These are phyloP conservation scores for Acacia confusa DNA, from an alignment of 306 rosid genomes.

Conservation along the genomic window DNA sequence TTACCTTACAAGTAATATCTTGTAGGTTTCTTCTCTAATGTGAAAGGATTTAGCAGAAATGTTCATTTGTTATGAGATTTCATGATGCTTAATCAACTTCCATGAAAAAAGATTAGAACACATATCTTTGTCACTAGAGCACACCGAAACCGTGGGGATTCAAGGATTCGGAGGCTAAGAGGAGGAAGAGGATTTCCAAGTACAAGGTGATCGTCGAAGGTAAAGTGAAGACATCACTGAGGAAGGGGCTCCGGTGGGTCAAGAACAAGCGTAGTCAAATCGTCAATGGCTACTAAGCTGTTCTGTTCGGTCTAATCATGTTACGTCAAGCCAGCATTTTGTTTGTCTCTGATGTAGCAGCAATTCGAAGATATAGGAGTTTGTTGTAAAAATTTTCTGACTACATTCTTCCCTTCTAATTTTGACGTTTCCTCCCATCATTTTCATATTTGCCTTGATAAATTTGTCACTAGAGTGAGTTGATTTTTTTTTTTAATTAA, in stretches of 20 bases:
- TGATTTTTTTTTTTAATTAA: neutral
- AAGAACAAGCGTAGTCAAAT: slow-evolving; percentile 71
- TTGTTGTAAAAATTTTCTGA: neutral
- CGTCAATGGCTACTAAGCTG: slow-evolving; percentile 49
- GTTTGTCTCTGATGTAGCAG: neutral
- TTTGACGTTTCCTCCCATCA: neutral
- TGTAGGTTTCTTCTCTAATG: slow-evolving; percentile 69
- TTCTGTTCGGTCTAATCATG: neutral
- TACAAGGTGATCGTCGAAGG: slow-evolving; percentile 71
- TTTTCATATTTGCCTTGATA: neutral
- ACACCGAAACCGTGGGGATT: slow-evolving; percentile 51
- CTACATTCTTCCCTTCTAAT: neutral
- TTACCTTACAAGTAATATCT: slow-evolving; percentile 70
- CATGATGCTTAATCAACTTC: too few species aligned
- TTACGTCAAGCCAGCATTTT: neutral
- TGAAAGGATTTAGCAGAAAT: slow-evolving; percentile 61
- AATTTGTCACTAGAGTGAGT: neutral
- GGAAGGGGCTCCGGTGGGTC: slow-evolving; percentile 70
- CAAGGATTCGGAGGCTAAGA: slow-evolving; percentile 53
- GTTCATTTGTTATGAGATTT: slow-evolving; percentile 65
- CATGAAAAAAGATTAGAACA: too few species aligned
- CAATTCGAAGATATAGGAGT: neutral
- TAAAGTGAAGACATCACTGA: slow-evolving; percentile 57
- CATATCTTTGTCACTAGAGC: too few species aligned
- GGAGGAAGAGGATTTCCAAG: slow-evolving; percentile 69